Base-by-base conservation (phyloP, 768 basidiomycete species). In the Leucocoprinus sp. region DNA sequence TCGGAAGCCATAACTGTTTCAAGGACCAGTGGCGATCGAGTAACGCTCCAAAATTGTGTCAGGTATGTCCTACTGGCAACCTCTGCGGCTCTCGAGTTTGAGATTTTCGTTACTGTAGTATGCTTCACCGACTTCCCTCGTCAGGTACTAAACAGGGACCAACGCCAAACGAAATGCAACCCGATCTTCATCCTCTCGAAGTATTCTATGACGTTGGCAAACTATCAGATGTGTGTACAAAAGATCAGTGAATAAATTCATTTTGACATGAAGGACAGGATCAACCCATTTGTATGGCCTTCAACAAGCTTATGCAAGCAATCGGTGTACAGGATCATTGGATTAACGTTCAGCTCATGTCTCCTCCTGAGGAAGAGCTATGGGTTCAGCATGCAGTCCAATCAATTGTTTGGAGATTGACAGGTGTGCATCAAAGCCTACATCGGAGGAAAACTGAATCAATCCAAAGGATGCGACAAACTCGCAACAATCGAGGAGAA, bases 1-100 rank as follows among this genome's bases (percentile, higher is more conserved):
- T 66, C 72, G 24, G 89, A 92, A 64, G 89, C 87, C 2, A 81
- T 91, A 49, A 73, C 75, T 35, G 78, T 84, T n/a, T 75, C 87
- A 42, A 76, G 89, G 42, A 80, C 80, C 6, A 75, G 70, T 23
- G 78, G 80, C 26, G 89, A 92, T 60, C 78, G 72, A 43, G 55
- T 79, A 37, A 82, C 82, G 8, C 66, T 91, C 39, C 84, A 89
- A 52, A 83, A 87, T 57, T 90, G 87, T 53, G 82, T 82, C 55
- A 84, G 82, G 88, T 82, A 37, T 24, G 58, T 26, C 18, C 28
- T 41, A 35, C 12, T 28, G 29, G 14, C 7, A 7, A 29, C 37
- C 2, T 2, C 39, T 15, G 19, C n/a, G 5, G 23, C 43, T 12
- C 6, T 9, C 37, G 26, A 46, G 18, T 43, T 52, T 19, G 42